Percentiles rank a stretch among this genome's conserved stretches.
phyloP scores from a whole-genome alignment of 2,329 filamentous ascomycete genomes.

The Chaetothyriales sp. region DNA sequence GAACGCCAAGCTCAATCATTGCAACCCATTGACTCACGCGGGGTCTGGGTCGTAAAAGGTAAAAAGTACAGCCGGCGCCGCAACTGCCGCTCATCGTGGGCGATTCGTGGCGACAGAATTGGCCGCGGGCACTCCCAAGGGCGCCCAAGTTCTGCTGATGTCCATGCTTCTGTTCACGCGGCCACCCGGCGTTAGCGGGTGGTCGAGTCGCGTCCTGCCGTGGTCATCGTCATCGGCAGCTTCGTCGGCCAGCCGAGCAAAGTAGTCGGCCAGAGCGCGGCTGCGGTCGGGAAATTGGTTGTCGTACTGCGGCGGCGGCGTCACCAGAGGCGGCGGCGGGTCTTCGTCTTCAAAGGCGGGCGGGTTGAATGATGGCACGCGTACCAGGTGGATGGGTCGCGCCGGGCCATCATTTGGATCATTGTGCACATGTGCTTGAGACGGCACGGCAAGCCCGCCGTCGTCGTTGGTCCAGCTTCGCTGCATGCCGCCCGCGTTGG shows the following conservation, averaged over 20 bases:
- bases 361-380: slow-evolving; percentile 74
- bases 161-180: slow-evolving; percentile 53
- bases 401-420: slow-evolving; percentile 36
- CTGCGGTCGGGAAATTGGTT: slow-evolving; percentile 52
- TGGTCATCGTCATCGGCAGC: slow-evolving; percentile 43
- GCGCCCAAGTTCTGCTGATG: slow-evolving; percentile 43
- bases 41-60: not conserved
- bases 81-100: slow-evolving; percentile 6
- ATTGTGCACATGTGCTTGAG: slow-evolving; percentile 35
- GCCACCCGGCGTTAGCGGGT: slow-evolving; percentile 51
- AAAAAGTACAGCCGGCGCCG: slow-evolving; percentile 5
- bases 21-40: not conserved
- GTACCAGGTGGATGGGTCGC: slow-evolving; percentile 71
- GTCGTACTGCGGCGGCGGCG: slow-evolving; percentile 76
- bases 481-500: slow-evolving; percentile 8
- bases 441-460: slow-evolving; percentile 32
- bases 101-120: slow-evolving; percentile 1
- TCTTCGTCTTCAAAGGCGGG: slow-evolving; percentile 74
- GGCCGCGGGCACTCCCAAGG: slow-evolving; percentile 21
- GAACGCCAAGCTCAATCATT: not conserved
- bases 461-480: slow-evolving; percentile 29
- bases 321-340: slow-evolving; percentile 59
- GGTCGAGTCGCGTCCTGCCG: slow-evolving; percentile 33
- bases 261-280: slow-evolving; percentile 71
- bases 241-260: slow-evolving; percentile 62